phyloP scores from a whole-genome alignment of 106 monocot genomes.

The Chionographis japonica region DNA sequence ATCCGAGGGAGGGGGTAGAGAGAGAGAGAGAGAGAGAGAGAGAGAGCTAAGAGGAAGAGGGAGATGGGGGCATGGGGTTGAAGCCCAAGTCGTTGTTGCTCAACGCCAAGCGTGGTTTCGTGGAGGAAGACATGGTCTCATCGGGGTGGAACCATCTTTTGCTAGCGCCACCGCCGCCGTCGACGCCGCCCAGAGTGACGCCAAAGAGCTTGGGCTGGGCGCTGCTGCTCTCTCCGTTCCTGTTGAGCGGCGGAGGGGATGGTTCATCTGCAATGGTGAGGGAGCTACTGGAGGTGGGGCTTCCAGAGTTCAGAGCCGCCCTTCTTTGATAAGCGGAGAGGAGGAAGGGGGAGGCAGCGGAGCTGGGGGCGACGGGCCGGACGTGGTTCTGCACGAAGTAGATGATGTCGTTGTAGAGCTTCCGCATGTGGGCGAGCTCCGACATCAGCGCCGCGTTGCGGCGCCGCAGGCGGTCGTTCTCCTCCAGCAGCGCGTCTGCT shows the following conservation, averaged over 20 bases:
- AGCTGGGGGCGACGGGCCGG: conserved; percentile 71
- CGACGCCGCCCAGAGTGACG: conserved; percentile 13
- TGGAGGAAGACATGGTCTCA: conserved; percentile 20
- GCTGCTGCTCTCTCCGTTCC: conserved; percentile 21
- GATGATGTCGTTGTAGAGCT: conserved; percentile 95
- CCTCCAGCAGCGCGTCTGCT: conserved; percentile 55
- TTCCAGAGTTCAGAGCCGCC: conserved; percentile 37
- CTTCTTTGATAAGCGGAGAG: background rate
- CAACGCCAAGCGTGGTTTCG: conserved; percentile 34
- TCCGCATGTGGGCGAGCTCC: conserved; percentile 84
- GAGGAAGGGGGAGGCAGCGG: conserved; percentile 20
- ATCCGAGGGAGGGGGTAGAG: too few species aligned
- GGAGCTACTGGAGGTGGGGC: conserved; percentile 89
- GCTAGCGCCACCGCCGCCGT: background rate
- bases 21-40: background rate
- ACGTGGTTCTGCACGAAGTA: conserved; percentile 97
- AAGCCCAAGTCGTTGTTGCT: conserved; percentile 28
- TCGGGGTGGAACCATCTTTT: conserved; percentile 17
- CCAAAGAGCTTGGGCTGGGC: conserved; percentile 51
- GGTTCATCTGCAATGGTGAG: conserved; percentile 91
- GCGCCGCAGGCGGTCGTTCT: conserved; percentile 76
- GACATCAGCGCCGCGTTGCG: conserved; percentile 66
- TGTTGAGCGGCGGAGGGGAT: background rate
- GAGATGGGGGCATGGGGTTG: conserved; percentile 20
- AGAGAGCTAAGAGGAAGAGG: conserved; percentile 9